Conservation (phyloP, 139 green algal genomes). For the Mesostigma viride region DNA sequence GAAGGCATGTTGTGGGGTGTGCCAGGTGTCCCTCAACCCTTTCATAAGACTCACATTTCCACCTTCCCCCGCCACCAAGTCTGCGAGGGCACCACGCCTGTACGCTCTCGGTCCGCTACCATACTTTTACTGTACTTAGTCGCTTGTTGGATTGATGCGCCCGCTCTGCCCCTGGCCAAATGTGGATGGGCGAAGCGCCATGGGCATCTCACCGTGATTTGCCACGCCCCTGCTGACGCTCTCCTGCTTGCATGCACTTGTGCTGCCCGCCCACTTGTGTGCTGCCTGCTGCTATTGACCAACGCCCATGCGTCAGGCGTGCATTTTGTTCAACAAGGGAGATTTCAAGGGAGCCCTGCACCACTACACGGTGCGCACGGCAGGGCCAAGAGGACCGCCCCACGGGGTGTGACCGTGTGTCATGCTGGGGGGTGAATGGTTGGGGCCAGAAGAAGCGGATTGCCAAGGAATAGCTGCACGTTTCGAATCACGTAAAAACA, state of each 20-base stretch:
- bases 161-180: background rate
- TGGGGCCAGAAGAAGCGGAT: too few relatives aligned
- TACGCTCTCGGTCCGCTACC: too few relatives aligned
- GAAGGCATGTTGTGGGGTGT: too few relatives aligned
- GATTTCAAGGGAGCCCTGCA: constrained; percentile 21
- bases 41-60: too few relatives aligned
- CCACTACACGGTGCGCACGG: constrained; percentile 22
- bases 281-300: too few relatives aligned
- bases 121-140: background rate
- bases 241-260: constrained; percentile 12
- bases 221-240: background rate
- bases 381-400: background rate
- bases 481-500: background rate
- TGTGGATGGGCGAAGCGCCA: background rate
- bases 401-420: background rate
- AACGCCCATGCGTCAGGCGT: too few relatives aligned
- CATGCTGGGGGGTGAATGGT: background rate
- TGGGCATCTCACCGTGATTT: background rate
- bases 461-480: background rate
- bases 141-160: background rate
- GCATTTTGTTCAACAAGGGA: constrained; percentile 27
- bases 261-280: too few relatives aligned
- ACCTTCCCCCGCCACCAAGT: too few relatives aligned
- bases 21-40: too few relatives aligned
- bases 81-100: too few relatives aligned